Base-by-base conservation (phyloP, 2,329 filamentous ascomycete species). In the Hymenoscyphus occultus region DNA sequence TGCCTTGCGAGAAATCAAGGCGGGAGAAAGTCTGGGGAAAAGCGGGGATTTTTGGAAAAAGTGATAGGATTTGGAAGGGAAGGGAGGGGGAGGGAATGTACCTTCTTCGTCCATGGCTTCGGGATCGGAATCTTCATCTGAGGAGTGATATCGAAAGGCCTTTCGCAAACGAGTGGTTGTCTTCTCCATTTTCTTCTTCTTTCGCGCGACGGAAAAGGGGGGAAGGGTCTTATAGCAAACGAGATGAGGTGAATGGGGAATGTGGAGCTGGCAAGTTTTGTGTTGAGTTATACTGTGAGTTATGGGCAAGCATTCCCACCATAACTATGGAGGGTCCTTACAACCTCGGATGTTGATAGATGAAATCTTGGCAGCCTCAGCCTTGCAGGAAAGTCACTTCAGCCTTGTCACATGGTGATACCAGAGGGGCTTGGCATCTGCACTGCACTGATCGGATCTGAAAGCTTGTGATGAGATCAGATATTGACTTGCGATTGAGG, bases 61-160 rank as follows among this genome's bases (percentile, higher is more conserved):
- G 32, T 35, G 32, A 35, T 7, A 35, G 7, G 32, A 35, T 4
- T 4, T 35, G 3, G 32, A 35, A 7, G 32, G 32, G 7, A 35
- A 4, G 32, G 32, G 28, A 35, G 61, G 39, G 51, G 40, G 64
- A n/a, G 32, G 40, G 39, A 39, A 31, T 40, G 61, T 75, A 89
- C 89, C 89, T 83, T 93, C 84, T 77, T 93, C 90, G 75, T 95
- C 92, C 66, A 95, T 80, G 63, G 87, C 84, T 70, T 87, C 83
- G 13, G 84, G 83, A 10, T 81, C 77, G 31, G 76, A 77, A 75
- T 83, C 81, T 42, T 84, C 81, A 56, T 80, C 79, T 67, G 82
- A 80, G 59, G 82, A 80, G 59, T 83, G 82, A 72, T 90, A 95
- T 67, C 84, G 85, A 78, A 96, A 95, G 9, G 90, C 89, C 72